Base-by-base conservation (phyloP, 371 early-diverging fungal species). In the Fennellomyces sp. region DNA sequence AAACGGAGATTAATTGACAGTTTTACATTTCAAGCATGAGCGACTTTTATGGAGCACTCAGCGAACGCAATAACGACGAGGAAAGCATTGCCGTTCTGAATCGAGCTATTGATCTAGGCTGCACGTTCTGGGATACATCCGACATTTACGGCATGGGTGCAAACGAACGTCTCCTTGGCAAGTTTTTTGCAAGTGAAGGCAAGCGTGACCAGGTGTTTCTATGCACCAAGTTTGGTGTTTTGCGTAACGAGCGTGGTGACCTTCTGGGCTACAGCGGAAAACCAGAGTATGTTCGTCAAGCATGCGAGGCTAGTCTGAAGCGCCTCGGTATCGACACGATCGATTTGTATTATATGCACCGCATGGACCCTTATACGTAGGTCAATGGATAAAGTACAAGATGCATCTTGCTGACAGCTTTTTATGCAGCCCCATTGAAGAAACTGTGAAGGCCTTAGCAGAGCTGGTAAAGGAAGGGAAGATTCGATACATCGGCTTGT, bases 301-400 rank as follows among this genome's bases (percentile, higher is more conserved):
- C 26, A 0, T 50, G 36, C 36, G 36, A 36, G 15, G n/a, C n/a
- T n/a, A n/a, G n/a, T n/a, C n/a, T 2, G 78, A 82, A 49, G 52
- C 38, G 35, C n/a, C n/a, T n/a, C n/a, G n/a, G n/a, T n/a, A n/a
- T n/a, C n/a, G n/a, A n/a, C n/a, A n/a, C n/a, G n/a, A 82, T 86
- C 51, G 86, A 87, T 58, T 65, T 85, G 30, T 87, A 85, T 51
- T 84, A 85, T 39, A 80, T 79, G 65, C 87, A 87, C 49, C 73
- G 83, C 29, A 74, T 81, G 26, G 84, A 83, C 54, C 70, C n/a
- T n/a, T n/a, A n/a, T n/a, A n/a, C n/a, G n/a, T n/a, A n/a, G n/a
- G n/a, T n/a, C n/a, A n/a, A n/a, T n/a, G n/a, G n/a, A n/a, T n/a
- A n/a, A n/a, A n/a, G n/a, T n/a, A 73, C 4, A 58, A 73, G 8